These are phyloP conservation scores for Aspergillus nanangensis DNA, from an alignment of 495 filamentous ascomycete species.

Conservation along the genomic window DNA sequence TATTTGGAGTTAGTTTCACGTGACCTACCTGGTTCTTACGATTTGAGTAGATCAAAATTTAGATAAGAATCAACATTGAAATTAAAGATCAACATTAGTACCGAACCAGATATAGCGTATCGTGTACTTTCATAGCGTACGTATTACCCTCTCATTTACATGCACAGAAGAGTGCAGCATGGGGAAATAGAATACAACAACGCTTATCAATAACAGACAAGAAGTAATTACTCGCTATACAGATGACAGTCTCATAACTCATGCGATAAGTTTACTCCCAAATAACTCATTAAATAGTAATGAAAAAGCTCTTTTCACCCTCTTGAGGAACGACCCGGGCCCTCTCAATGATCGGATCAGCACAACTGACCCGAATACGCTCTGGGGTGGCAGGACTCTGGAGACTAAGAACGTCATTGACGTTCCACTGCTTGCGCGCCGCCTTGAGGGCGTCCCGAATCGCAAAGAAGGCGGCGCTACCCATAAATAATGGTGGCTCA, in stretches of 20 bases:
- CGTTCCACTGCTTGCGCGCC: conserved; percentile 37
- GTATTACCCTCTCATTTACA: too few relatives aligned
- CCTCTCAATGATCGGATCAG: conserved; percentile 81
- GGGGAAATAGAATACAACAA: too few relatives aligned
- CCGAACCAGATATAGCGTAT: too few relatives aligned
- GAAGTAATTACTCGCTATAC: too few relatives aligned
- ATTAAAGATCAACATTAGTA: too few relatives aligned
- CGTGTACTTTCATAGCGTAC: too few relatives aligned
- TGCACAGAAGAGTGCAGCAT: too few relatives aligned
- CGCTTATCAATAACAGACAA: neutral
- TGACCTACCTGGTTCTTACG: too few relatives aligned
- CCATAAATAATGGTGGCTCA: conserved; percentile 97
- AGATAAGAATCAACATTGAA: too few relatives aligned
- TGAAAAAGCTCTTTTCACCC: conserved; percentile 93
- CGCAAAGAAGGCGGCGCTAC: conserved; percentile 82
- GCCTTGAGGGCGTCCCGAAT: conserved; percentile 45
- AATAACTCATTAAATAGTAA: conserved; percentile 44
- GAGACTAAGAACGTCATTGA: conserved; percentile 36
- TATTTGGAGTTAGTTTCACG: too few relatives aligned
- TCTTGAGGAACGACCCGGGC: conserved; percentile 67
- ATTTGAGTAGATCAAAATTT: too few relatives aligned
- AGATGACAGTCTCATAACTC: neutral
- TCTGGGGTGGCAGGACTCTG: conserved; percentile 70
- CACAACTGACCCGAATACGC: conserved; percentile 76
- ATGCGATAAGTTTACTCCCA: neutral